Percentiles rank a stretch among this genome's conserved stretches.
phyloP scores from a whole-genome alignment of 2,329 filamentous ascomycete genomes.

The Fusarium sp. region DNA sequence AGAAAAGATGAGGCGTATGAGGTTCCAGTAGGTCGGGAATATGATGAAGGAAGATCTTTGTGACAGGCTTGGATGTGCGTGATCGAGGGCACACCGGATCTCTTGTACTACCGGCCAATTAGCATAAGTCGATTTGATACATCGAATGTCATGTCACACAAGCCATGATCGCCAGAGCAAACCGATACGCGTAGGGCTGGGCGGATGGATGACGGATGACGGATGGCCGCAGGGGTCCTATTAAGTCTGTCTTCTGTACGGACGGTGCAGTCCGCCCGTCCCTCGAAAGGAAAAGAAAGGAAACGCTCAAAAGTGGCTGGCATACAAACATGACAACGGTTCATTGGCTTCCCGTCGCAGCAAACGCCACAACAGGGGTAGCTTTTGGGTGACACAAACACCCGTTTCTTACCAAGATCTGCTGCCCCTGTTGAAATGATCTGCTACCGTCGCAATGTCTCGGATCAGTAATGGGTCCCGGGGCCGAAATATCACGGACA shows the following conservation, averaged over 20 bases:
- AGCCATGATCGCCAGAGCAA: constrained; percentile 6
- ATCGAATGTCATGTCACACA: constrained; percentile 23
- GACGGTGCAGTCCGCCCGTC: no score
- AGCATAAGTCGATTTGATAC: not conserved
- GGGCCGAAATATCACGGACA: constrained; percentile 40
- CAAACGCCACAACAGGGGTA: constrained; percentile 25
- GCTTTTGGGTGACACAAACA: constrained; percentile 23
- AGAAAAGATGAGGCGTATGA: constrained; percentile 8
- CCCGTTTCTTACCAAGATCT: constrained; percentile 23
- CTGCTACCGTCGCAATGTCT: constrained; percentile 27
- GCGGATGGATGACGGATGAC: not conserved
- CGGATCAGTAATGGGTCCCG: constrained; percentile 15
- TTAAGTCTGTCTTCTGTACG: not conserved
- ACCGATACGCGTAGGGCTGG: constrained; percentile 18
- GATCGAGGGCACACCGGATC: constrained; percentile 43
- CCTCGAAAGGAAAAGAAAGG: not conserved
- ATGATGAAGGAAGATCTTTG: constrained; percentile 22
- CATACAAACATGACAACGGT: constrained; percentile 13
- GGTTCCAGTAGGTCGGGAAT: constrained; percentile 20
- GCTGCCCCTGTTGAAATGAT: constrained; percentile 27
- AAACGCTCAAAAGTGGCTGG: constrained; percentile 10
- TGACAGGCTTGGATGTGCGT: constrained; percentile 36
- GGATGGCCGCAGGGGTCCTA: constrained; percentile 14
- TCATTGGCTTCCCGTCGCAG: constrained; percentile 14
- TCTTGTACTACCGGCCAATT: constrained; percentile 35